A percentile compares a stretch with the other conserved stretches of the same genome.
Evolutionary conservation across 768 basidiomycete species (phyloP).

Genomic region (Kockovaella imperatae): DNA sequence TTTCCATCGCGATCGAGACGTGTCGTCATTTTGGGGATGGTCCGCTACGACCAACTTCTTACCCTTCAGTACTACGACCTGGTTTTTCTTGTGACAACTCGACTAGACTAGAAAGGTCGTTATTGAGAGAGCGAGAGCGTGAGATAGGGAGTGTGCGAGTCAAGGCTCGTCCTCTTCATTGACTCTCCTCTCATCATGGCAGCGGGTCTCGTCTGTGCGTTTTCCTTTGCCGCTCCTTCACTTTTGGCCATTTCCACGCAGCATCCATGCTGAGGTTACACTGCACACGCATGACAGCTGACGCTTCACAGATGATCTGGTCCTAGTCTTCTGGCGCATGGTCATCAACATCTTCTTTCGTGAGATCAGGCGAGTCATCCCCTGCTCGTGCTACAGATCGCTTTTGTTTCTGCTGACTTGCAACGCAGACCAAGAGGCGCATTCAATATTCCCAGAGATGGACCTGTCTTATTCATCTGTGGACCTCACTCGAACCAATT

Average conservation of each 20-base stretch:
- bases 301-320: conserved; percentile 55
- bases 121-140: no score
- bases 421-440: conserved; percentile 67
- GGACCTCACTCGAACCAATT: conserved; percentile 95
- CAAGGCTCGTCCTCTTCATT: no score
- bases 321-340: conserved; percentile 71
- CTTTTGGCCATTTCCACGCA: conserved; percentile 4
- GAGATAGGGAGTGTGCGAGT: no score
- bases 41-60: no score
- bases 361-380: conserved; percentile 56
- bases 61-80: no score
- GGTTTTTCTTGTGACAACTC: no score
- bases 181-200: no score
- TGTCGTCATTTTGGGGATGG: no score
- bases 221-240: background rate
- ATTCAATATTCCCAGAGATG: conserved; percentile 84
- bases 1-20: no score
- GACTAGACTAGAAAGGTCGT: no score
- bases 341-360: conserved; percentile 93
- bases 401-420: background rate
- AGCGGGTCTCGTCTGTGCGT: conserved; percentile 29
- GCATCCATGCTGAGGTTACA: conserved; percentile 2
- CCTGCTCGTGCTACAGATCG: background rate
- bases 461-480: conserved; percentile 85
- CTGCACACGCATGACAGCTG: background rate